phyloP scores from a whole-genome alignment of 345 rosid genomes.

The Trapa incisa region DNA sequence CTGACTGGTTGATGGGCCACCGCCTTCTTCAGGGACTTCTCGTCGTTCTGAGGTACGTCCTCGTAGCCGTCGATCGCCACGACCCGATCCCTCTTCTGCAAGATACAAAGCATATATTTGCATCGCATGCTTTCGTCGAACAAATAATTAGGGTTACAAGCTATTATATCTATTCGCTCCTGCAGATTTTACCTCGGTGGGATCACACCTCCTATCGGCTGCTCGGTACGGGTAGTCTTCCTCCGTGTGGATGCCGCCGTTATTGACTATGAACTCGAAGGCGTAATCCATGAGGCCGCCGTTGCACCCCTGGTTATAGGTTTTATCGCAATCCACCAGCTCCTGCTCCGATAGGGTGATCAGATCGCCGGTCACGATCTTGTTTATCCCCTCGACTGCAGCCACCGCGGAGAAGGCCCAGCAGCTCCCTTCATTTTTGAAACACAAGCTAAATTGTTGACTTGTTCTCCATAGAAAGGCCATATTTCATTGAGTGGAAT shows the following conservation, averaged over 20 bases:
- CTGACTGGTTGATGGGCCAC: conserved; percentile 66
- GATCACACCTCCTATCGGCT: conserved; percentile 2
- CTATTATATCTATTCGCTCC: background rate
- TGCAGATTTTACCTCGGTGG: background rate
- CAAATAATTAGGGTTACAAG: background rate
- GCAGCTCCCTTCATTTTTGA: conserved; percentile 3
- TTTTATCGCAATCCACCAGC: conserved; percentile 9
- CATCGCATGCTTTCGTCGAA: background rate
- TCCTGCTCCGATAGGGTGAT: conserved; percentile 12
- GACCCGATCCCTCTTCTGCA: conserved; percentile 56
- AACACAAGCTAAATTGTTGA: background rate
- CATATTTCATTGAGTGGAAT: no score
- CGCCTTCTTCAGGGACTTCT: conserved; percentile 56
- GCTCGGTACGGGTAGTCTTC: conserved; percentile 2
- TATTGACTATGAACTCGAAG: conserved; percentile 5
- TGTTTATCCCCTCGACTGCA: conserved; percentile 10
- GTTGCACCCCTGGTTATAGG: conserved; percentile 5
- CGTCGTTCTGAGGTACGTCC: conserved; percentile 55
- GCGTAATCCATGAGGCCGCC: conserved; percentile 6
- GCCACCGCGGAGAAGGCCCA: conserved; percentile 12
- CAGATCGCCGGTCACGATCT: conserved; percentile 8
- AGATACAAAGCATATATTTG: background rate
- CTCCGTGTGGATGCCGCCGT: conserved; percentile 6
- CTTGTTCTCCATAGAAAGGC: no score
- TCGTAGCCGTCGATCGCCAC: conserved; percentile 59